phyloP scores from a whole-genome alignment of 371 early-diverging fungal species.

The Rhizomucor miehei region DNA sequence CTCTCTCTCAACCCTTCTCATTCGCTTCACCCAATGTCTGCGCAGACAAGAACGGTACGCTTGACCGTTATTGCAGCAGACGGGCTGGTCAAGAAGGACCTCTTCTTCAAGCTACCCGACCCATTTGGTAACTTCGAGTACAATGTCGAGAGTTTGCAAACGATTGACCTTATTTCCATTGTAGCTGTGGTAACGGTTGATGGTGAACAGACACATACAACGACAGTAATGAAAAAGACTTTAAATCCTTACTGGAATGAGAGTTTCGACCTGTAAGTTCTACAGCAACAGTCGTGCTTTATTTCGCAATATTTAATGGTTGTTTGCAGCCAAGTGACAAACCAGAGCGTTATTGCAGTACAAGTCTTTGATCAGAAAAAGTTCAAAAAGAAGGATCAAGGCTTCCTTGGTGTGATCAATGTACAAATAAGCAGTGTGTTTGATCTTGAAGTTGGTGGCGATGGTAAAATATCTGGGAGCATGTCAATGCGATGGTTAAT shows the following conservation, averaged over 20 bases:
- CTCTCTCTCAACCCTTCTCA: no score
- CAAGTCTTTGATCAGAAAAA: constrained; percentile 97
- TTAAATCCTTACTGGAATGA: constrained; percentile 84
- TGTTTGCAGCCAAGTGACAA: constrained; percentile 64
- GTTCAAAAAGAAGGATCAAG: constrained; percentile 92
- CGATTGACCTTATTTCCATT: constrained; percentile 59
- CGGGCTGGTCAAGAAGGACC: constrained; percentile 86
- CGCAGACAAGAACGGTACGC: constrained; percentile 36
- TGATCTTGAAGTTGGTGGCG: constrained; percentile 69
- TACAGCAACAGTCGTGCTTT: not conserved
- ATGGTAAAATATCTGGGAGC: constrained; percentile 48
- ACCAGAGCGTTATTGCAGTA: constrained; percentile 79
- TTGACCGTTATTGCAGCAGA: constrained; percentile 87
- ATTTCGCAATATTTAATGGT: not conserved
- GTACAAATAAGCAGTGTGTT: constrained; percentile 79
- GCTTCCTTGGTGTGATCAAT: constrained; percentile 93
- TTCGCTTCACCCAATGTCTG: constrained; percentile 6
- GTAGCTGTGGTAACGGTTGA: constrained; percentile 92
- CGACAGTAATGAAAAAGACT: constrained; percentile 73
- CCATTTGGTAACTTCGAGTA: constrained; percentile 57
- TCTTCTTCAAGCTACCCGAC: constrained; percentile 63
- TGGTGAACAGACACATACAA: constrained; percentile 80
- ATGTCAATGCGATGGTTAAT: constrained; percentile 5
- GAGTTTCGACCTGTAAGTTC: constrained; percentile 63
- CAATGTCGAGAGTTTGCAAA: not conserved